Evolutionary conservation across 805 yeast species (phyloP), one percentile per base, ranked within the genome.

Genomic region (Kuraishia floccosa): DNA sequence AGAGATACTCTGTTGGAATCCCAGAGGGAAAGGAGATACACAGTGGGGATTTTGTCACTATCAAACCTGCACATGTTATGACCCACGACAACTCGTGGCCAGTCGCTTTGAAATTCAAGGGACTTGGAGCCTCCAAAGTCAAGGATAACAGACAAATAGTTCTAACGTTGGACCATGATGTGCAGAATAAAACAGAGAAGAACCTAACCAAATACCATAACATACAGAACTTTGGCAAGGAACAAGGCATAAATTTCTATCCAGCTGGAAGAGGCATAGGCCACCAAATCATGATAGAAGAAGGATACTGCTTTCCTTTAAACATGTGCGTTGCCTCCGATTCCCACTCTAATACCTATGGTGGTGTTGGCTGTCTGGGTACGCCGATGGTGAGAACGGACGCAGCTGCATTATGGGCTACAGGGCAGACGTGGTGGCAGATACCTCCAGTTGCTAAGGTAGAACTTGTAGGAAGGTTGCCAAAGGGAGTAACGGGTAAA

Each of bases 401-500:
- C 57, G 98, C 97, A 15, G 99, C 99, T 4, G 75, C 96, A 7
- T 89, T 91, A 41, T 91, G 99, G 99, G 97, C 99, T 9, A 91
- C 99, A 0, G 97, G 97, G 25, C 94, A 86, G 60, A 91, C 98
- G 3, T 91, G 99, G 99, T 91, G 98, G 98, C 98, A 93, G 70
- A 84, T 91, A 33, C 99, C 99, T 3, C 97, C 98, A 1, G 97
- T 91, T 16, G 98, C 97, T 22, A 74, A 76, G 46, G 97, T 91
- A 7, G 93, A 84, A 53, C 68, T 91, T 34, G 63, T 68, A 40
- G 96, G 96, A 26, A 56, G 70, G 42, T 67, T 91, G 35, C 95
- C 93, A 9, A 58, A 67, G 30, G 96, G 96, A 12, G 86, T 84
- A 12, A 76, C 94, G 3, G 99, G 99, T 39, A 91, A 91, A 56